Evolutionary conservation across 1,284 basidiomycete genomes (phyloP).

Genomic region (Microbotryum silenes-acaulis): DNA sequence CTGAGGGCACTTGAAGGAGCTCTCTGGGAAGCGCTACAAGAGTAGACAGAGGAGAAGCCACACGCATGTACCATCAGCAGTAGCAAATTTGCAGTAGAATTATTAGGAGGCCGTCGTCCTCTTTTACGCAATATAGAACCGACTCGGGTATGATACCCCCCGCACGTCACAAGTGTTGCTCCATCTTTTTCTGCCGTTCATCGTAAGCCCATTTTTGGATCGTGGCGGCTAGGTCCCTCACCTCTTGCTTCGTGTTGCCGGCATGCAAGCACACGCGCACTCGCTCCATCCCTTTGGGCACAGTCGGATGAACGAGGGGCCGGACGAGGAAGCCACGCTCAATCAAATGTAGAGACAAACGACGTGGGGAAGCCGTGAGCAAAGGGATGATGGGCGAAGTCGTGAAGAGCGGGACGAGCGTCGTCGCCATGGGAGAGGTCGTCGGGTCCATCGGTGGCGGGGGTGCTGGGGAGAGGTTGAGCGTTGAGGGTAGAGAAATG

Average conservation of each 20-base stretch:
- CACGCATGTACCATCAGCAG: background rate
- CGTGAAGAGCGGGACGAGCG: conserved; percentile 15
- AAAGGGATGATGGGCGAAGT: conserved; percentile 73
- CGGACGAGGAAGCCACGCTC: conserved; percentile 59
- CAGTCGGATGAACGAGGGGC: conserved; percentile 64
- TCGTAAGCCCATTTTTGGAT: no score
- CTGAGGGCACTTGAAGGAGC: conserved; percentile 36
- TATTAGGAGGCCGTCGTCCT: no score
- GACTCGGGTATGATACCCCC: no score
- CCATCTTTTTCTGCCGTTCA: no score
- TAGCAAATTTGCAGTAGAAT: background rate
- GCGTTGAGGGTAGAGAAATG: conserved; percentile 11
- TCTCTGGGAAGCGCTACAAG: conserved; percentile 12
- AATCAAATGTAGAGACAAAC: conserved; percentile 59
- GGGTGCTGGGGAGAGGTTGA: conserved; percentile 19
- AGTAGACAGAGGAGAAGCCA: background rate
- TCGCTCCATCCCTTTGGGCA: conserved; percentile 72
- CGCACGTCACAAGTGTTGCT: no score
- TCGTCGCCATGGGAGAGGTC: background rate
- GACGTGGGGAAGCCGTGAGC: conserved; percentile 63
- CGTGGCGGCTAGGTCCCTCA: conserved; percentile 37
- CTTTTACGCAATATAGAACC: no score
- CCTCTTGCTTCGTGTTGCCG: conserved; percentile 57
- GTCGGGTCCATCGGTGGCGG: conserved; percentile 1
- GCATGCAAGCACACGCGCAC: conserved; percentile 77